These are phyloP conservation scores for Neurospora terricola DNA, from an alignment of 495 filamentous ascomycete species.

Conservation along the genomic window DNA sequence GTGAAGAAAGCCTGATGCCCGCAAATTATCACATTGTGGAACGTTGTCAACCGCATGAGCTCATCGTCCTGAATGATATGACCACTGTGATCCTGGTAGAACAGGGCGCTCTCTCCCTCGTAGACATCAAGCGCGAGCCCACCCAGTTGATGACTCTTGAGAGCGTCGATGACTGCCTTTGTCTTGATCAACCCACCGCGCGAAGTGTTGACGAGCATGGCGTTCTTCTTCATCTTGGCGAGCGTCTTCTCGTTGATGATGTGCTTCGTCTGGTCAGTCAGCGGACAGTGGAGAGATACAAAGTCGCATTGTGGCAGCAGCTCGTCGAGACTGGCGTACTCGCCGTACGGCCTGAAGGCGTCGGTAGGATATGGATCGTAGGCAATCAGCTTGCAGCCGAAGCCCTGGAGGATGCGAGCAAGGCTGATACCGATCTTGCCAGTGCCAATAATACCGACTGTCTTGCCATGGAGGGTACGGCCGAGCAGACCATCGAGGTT, in stretches of 20 bases:
- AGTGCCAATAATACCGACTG: constrained; percentile 46
- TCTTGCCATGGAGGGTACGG: constrained; percentile 49
- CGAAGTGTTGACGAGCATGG: constrained; percentile 56
- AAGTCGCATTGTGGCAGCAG: constrained; percentile 48
- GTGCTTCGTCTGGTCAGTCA: constrained; percentile 48
- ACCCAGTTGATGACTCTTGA: constrained; percentile 47
- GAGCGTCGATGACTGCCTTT: constrained; percentile 44
- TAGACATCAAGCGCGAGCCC: constrained; percentile 51
- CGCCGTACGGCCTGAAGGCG: constrained; percentile 41
- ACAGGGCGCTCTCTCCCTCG: constrained; percentile 43
- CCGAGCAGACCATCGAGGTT: constrained; percentile 55
- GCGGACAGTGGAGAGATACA: constrained; percentile 55
- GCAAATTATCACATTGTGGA: constrained; percentile 58
- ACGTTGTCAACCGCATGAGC: constrained; percentile 58
- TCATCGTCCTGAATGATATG: constrained; percentile 63
- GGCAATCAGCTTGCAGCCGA: constrained; percentile 51
- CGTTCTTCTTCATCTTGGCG: constrained; percentile 46
- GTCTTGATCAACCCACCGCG: constrained; percentile 55
- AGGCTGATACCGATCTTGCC: constrained; percentile 45
- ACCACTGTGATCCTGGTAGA: constrained; percentile 56
- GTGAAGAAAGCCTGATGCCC: constrained; percentile 68
- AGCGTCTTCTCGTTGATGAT: constrained; percentile 49
- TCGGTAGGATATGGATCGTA: constrained; percentile 44
- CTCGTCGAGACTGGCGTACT: constrained; percentile 44
- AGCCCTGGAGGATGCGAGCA: constrained; percentile 48